These are phyloP conservation scores for Sclerotinia trifoliorum DNA, from an alignment of 2,329 filamentous ascomycete species.

Conservation along the genomic window DNA sequence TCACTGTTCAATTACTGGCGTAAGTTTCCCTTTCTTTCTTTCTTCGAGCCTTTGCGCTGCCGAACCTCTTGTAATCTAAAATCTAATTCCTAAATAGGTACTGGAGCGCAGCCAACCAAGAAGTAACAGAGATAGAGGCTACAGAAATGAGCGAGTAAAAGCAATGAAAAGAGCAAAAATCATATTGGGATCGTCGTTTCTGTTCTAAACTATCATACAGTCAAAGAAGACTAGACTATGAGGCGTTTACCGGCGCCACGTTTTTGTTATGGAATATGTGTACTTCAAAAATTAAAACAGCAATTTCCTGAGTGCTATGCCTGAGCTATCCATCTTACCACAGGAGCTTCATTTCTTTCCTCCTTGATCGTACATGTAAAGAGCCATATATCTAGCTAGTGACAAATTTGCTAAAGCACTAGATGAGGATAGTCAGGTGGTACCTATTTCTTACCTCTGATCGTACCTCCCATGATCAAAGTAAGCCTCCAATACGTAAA, in stretches of 20 bases:
- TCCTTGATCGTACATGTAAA: slow-evolving; percentile 39
- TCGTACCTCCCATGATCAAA: slow-evolving; percentile 48
- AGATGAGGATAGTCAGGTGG: slow-evolving; percentile 36
- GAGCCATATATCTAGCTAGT: slow-evolving; percentile 23
- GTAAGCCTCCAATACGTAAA: slow-evolving; percentile 25
- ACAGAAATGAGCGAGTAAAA: slow-evolving; percentile 44
- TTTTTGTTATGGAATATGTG: slow-evolving; percentile 27
- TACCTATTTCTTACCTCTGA: slow-evolving; percentile 52
- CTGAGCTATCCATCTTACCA: slow-evolving; percentile 37
- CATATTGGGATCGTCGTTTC: slow-evolving; percentile 19
- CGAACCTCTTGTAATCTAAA: no score
- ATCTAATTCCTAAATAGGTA: slow-evolving; percentile 46
- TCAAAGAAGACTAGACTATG: slow-evolving; percentile 31
- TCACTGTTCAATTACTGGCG: slow-evolving; percentile 76
- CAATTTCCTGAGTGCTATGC: slow-evolving; percentile 31
- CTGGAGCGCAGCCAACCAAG: slow-evolving; percentile 58
- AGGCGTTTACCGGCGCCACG: slow-evolving; percentile 40
- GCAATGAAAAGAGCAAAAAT: slow-evolving; percentile 25
- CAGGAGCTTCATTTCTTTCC: slow-evolving; percentile 21
- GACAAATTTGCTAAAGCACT: slow-evolving; percentile 26
- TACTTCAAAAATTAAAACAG: slow-evolving; percentile 34
- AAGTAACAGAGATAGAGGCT: slow-evolving; percentile 57
- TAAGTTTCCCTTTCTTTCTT: slow-evolving; percentile 44
- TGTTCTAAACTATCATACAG: slow-evolving; percentile 38
- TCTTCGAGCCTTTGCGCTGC: no score